Evolutionary conservation across 2,329 filamentous ascomycete species (phyloP).

Genomic region (Calonectria hawksworthii): DNA sequence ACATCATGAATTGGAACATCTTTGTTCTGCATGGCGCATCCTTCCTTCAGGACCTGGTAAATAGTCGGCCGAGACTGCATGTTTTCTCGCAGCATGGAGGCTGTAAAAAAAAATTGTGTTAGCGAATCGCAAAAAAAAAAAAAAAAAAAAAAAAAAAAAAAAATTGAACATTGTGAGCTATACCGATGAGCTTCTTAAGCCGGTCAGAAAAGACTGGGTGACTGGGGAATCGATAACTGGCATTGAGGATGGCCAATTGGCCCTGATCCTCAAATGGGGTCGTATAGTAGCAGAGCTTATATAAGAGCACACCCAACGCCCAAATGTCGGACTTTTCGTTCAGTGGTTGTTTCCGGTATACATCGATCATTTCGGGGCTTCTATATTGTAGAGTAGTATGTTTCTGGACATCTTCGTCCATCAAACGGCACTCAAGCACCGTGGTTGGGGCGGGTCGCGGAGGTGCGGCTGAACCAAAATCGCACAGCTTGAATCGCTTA

Average conservation of each 20-base stretch:
- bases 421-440: conserved; percentile 87
- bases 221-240: conserved; percentile 90
- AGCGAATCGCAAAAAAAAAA: conserved; percentile 27
- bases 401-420: conserved; percentile 97
- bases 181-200: conserved; percentile 91
- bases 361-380: conserved; percentile 98
- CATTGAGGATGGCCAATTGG: conserved; percentile 96
- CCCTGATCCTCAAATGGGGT: conserved; percentile 98
- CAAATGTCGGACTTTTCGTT: conserved; percentile 99
- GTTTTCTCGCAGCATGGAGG: conserved; percentile 90
- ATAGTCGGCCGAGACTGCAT: conserved; percentile 88
- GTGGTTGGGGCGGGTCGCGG: conserved; percentile 89
- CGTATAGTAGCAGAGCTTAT: conserved; percentile 99
- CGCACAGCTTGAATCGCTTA: conserved; percentile 93
- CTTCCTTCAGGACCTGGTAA: conserved; percentile 90
- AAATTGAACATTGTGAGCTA: conserved; percentile 9
- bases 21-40: conserved; percentile 89
- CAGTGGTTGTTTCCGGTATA: conserved; percentile 95
- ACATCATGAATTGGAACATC: conserved; percentile 92
- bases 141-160: background rate
- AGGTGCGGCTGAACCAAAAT: conserved; percentile 93
- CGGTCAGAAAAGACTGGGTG: conserved; percentile 92
- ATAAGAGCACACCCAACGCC: conserved; percentile 94
- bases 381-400: conserved; percentile 98
- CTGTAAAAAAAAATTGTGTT: conserved; percentile 76